These are phyloP conservation scores for Tricholoma sp. DNA, from an alignment of 768 basidiomycete species.

Conservation along the genomic window DNA sequence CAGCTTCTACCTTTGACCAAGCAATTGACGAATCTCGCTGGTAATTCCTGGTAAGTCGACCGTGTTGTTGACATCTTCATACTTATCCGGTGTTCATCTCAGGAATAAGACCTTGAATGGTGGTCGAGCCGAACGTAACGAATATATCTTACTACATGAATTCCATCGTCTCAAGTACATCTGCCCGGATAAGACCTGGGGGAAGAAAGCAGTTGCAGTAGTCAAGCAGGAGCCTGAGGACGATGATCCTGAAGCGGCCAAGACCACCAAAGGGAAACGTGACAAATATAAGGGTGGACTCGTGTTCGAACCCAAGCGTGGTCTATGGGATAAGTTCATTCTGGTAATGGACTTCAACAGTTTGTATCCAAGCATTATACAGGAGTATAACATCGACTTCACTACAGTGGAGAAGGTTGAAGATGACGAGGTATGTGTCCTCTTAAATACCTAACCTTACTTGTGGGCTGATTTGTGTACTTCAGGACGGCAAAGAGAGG, in stretches of 20 bases:
- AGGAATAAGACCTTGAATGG: constrained; percentile 98
- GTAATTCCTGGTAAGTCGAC: constrained; percentile 82
- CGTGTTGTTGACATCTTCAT: not conserved
- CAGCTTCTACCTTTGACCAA: constrained; percentile 90
- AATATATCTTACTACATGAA: constrained; percentile 97
- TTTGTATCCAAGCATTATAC: constrained; percentile 97
- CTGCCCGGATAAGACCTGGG: constrained; percentile 90
- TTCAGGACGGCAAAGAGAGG: constrained; percentile 62
- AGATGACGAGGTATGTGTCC: constrained; percentile 44
- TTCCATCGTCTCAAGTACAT: constrained; percentile 96
- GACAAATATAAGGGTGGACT: constrained; percentile 99
- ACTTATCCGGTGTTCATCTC: not conserved
- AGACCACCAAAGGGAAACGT: constrained; percentile 60
- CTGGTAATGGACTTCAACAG: constrained; percentile 99
- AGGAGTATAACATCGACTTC: constrained; percentile 99
- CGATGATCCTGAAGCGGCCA: constrained; percentile 55
- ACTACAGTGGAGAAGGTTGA: constrained; percentile 83
- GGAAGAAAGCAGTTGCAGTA: constrained; percentile 58
- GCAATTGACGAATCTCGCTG: constrained; percentile 92
- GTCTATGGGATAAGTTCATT: constrained; percentile 94
- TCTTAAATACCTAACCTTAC: not conserved
- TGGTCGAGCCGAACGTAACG: constrained; percentile 97
- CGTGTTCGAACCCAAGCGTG: constrained; percentile 94
- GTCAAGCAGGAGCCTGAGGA: constrained; percentile 45
- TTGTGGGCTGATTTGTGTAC: not conserved